phyloP scores from a whole-genome alignment of 148 eudicot genomes.

The Vaccinium vitisidaea region DNA sequence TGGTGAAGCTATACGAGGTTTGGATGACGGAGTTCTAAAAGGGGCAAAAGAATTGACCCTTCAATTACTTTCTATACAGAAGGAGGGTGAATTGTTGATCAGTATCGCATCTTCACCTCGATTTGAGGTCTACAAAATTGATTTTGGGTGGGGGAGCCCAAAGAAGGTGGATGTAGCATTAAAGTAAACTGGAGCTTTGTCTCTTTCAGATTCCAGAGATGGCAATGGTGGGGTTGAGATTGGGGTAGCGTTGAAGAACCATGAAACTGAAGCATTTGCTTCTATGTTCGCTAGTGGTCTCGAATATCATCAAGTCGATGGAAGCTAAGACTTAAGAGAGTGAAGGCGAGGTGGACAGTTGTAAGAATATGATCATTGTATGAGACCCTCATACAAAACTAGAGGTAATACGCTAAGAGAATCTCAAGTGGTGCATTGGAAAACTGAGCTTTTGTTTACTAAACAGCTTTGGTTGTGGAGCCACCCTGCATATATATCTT shows the following conservation, averaged over 20 bases:
- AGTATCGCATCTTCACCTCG: constrained; percentile 7
- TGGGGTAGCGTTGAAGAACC: constrained; percentile 4
- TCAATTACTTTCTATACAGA: neutral
- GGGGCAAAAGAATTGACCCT: neutral
- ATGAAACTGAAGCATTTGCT: constrained; percentile 11
- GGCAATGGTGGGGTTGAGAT: constrained; percentile 12
- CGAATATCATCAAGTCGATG: neutral
- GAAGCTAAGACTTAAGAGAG: neutral
- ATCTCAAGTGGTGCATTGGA: neutral
- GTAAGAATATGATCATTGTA: neutral
- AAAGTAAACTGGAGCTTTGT: neutral
- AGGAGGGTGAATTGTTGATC: neutral
- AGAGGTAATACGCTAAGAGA: neutral
- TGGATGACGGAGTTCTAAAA: neutral
- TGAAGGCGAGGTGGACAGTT: neutral
- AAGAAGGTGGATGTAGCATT: constrained; percentile 1
- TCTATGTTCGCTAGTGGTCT: constrained; percentile 11
- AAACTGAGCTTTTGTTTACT: neutral
- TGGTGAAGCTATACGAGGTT: neutral
- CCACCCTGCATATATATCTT: neutral
- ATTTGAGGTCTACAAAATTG: constrained; percentile 8
- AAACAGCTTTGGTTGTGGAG: neutral
- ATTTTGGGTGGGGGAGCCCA: constrained; percentile 20
- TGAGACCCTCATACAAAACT: neutral
- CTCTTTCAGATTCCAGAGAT: constrained; percentile 11